Base-by-base conservation (phyloP, 345 rosid species). In the Linum tenue region DNA sequence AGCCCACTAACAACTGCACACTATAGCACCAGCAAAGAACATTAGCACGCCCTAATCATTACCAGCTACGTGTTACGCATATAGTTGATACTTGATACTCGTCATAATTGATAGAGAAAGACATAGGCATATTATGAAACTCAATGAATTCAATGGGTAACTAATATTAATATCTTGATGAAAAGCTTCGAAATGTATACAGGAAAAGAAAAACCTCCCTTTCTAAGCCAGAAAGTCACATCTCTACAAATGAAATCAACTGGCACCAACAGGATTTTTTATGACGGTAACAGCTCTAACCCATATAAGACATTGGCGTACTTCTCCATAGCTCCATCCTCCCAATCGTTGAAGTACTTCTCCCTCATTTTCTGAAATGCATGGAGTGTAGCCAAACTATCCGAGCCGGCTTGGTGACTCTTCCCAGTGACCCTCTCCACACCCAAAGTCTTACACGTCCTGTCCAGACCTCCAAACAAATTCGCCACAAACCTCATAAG, bases 321-420 rank as follows among this genome's bases (percentile, higher is more conserved):
- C 36, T 57, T 37, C 37, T 57, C 60, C 22, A 57, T 17, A n/a
- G 36, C 60, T 57, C 38, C 38, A 17, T 22, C 60, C 35, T 9
- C 37, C 60, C 60, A 9, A 57, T 37, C 60, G 5, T 37, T 37
- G 17, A 72, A 75, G 60, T 72, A 77, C 51, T 70, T 64, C 37
- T 75, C 80, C 64, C 76, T 77, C 14, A 80, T 73, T 69, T 70
- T 75, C 37, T 72, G 72, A 50, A 78, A 80, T 5, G 79, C 79
- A 16, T 75, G 79, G 69, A 74, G 69, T 41, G 84, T 80, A 72
- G 77, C 71, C 77, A 80, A 63, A 53, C 84, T 77, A 39, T 80
- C 84, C 5, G 84, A 80, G 11, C 84, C 84, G 9, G 84, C 79
- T 67, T 80, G 84, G 55, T 80, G 84, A 58, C 81, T 69, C 70